Evolutionary conservation across 1,139 yeast genomes (phyloP).

Genomic region (Blastobotrys indianensis): DNA sequence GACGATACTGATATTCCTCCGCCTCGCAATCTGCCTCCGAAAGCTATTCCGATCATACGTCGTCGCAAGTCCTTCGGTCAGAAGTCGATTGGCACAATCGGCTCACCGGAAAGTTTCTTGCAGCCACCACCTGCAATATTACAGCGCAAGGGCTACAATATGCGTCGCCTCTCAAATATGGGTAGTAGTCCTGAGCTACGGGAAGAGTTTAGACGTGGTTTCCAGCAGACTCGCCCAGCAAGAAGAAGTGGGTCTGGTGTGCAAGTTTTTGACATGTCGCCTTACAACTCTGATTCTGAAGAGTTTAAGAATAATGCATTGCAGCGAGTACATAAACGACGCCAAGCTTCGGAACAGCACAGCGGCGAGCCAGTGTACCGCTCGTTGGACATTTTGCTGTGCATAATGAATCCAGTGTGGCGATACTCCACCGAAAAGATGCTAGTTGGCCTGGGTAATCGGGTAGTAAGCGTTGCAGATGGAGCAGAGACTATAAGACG

Average conservation of each 20-base stretch:
- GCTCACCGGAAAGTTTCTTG: too few species aligned
- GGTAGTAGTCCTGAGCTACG: slow-evolving; percentile 29
- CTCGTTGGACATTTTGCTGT: slow-evolving; percentile 61
- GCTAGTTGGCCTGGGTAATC: slow-evolving; percentile 69
- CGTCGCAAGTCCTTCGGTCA: too few species aligned
- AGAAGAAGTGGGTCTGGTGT: slow-evolving; percentile 14
- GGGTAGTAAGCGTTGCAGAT: slow-evolving; percentile 69
- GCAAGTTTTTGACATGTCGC: slow-evolving; percentile 45
- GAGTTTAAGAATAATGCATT: slow-evolving; percentile 48
- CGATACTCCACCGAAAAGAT: slow-evolving; percentile 61
- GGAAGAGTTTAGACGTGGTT: slow-evolving; percentile 24
- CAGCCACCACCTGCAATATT: too few species aligned
- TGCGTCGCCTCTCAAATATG: slow-evolving; percentile 24
- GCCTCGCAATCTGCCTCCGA: too few species aligned
- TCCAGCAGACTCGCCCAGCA: slow-evolving; percentile 17
- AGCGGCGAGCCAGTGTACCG: slow-evolving; percentile 29
- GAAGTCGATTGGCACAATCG: too few species aligned
- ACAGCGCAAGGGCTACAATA: background rate
- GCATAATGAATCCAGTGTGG: slow-evolving; percentile 84
- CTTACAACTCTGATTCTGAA: slow-evolving; percentile 67
- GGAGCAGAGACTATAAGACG: slow-evolving; percentile 81
- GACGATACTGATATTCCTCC: too few species aligned
- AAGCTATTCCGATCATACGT: too few species aligned
- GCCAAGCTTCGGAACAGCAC: slow-evolving; percentile 45
- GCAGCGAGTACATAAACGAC: slow-evolving; percentile 50